A percentile compares a stretch with the other conserved stretches of the same genome.
phyloP scores from a whole-genome alignment of 176 grass and related monocot genomes.

The Triticum monococcum region DNA sequence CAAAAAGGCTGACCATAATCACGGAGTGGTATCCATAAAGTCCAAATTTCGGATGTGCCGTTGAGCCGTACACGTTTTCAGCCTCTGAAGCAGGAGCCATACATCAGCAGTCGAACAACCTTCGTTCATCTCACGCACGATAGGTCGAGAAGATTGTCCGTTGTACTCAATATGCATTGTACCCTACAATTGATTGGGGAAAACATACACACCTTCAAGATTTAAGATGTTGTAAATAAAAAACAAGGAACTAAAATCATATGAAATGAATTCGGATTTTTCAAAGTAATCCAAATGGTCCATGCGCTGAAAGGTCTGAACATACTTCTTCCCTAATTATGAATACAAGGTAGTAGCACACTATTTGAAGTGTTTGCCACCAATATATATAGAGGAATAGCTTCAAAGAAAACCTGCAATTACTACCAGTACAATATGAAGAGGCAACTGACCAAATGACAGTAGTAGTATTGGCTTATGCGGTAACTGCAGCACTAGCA shows the following conservation, averaged over 20 bases:
- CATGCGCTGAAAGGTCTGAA: background rate
- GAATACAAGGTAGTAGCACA: slow-evolving; percentile 7
- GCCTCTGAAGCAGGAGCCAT: slow-evolving; percentile 67
- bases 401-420: background rate
- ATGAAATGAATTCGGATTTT: background rate
- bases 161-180: slow-evolving; percentile 85
- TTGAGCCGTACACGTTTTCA: slow-evolving; percentile 38
- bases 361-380: background rate
- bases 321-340: background rate
- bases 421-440: background rate
- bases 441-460: background rate
- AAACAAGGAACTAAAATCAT: background rate
- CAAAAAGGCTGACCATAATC: slow-evolving; percentile 16
- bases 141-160: slow-evolving; percentile 50
- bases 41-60: slow-evolving; percentile 21
- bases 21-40: slow-evolving; percentile 59
- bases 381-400: background rate
- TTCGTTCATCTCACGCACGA: slow-evolving; percentile 69
- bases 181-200: slow-evolving; percentile 48
- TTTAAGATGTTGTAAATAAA: slow-evolving; percentile 16
- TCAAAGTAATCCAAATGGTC: background rate
- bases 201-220: background rate
- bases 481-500: background rate
- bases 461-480: background rate
- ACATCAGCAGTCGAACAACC: slow-evolving; percentile 60